Evolutionary conservation across 1,284 basidiomycete genomes (phyloP).

Genomic region (Takashimella tepidaria): DNA sequence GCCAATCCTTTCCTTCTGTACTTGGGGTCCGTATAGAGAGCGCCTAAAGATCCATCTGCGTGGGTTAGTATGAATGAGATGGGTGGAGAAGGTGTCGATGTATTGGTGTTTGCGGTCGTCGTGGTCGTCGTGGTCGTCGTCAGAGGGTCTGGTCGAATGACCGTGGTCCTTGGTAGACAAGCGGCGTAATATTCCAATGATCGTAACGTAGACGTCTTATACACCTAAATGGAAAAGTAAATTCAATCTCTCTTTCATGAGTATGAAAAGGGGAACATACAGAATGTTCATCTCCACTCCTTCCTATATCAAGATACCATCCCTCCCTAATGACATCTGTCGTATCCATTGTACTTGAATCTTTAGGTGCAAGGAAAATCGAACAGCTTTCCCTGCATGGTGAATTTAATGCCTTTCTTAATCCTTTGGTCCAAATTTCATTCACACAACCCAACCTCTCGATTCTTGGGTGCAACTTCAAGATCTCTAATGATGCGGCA

Average conservation of each 20-base stretch:
- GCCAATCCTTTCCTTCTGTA: constrained; percentile 25
- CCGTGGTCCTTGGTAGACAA: constrained; percentile 12
- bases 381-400: background rate
- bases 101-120: background rate
- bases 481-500: constrained; percentile 1
- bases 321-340: background rate
- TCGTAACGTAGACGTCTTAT: constrained; percentile 3
- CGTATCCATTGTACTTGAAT: background rate
- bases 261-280: too few species aligned
- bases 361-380: background rate
- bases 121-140: background rate
- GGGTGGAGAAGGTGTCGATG: background rate
- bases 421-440: constrained; percentile 7
- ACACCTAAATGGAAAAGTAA: constrained; percentile 11
- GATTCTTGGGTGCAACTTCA: background rate
- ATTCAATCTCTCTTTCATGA: background rate
- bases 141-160: constrained; percentile 3
- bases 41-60: constrained; percentile 21
- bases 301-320: constrained; percentile 7
- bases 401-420: background rate
- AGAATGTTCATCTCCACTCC: constrained; percentile 11
- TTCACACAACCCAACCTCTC: constrained; percentile 9
- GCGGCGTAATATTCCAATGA: constrained; percentile 14
- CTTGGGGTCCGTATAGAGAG: constrained; percentile 20
- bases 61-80: constrained; percentile 24